Evolutionary conservation across 2,329 filamentous ascomycete genomes (phyloP).

Genomic region (Fusarium subglutinans): DNA sequence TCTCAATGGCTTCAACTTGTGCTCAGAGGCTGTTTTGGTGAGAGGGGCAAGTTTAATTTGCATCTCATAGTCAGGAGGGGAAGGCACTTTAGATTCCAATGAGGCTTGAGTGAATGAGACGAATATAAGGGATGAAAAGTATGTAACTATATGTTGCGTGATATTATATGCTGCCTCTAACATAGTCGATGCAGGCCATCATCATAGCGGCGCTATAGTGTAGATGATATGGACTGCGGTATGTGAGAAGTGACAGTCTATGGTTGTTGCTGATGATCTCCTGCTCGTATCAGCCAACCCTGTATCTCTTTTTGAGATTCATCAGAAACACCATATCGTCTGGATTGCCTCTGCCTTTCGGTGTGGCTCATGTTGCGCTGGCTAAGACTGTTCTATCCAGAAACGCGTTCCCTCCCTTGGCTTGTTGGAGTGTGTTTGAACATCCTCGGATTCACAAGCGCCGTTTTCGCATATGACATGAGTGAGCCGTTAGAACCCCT

Average conservation of each 20-base stretch:
- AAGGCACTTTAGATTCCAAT: constrained; percentile 8
- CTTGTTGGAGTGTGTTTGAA: not conserved
- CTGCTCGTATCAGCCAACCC: constrained; percentile 1
- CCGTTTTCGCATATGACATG: constrained; percentile 13
- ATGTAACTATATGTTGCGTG: not conserved
- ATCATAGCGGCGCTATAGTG: constrained; percentile 5
- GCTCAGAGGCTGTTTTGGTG: constrained; percentile 14
- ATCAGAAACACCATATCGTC: constrained; percentile 18
- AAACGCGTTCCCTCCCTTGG: constrained; percentile 5
- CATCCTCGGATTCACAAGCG: constrained; percentile 26
- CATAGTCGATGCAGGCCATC: not conserved
- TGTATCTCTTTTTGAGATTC: constrained; percentile 7
- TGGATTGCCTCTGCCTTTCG: not conserved
- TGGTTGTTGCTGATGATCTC: constrained; percentile 4
- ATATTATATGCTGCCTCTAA: constrained; percentile 4
- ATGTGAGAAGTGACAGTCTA: constrained; percentile 20
- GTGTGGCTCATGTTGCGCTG: not conserved
- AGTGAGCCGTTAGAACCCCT: constrained; percentile 9
- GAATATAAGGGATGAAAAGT: constrained; percentile 19
- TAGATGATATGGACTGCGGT: not conserved
- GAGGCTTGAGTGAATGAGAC: constrained; percentile 18
- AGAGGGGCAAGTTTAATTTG: constrained; percentile 36
- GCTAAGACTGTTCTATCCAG: constrained; percentile 1
- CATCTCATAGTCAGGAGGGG: constrained; percentile 22
- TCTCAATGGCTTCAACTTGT: constrained; percentile 5